Evolutionary conservation across 140 eudicot genomes (phyloP).

Genomic region (Anethum foeniculum): DNA sequence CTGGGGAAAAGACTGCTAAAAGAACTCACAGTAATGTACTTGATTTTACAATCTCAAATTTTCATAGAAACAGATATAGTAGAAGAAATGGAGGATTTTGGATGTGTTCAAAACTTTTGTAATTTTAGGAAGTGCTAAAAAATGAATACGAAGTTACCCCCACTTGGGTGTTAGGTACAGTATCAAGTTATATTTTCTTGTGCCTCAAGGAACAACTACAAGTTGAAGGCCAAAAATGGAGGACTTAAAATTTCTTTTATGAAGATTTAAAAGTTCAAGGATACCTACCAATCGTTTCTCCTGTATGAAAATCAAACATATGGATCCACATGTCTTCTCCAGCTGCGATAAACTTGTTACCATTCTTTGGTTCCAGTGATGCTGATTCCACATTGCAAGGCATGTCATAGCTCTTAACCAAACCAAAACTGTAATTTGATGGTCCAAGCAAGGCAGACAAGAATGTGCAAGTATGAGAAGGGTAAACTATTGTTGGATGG

Average conservation of each 20-base stretch:
- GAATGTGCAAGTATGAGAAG: background rate
- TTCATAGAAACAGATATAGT: background rate
- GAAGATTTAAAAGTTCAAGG: background rate
- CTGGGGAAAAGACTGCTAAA: background rate
- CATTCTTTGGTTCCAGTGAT: constrained; percentile 83
- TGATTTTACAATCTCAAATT: background rate
- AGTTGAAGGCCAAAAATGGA: background rate
- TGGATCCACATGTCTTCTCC: constrained; percentile 99
- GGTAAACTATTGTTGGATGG: background rate
- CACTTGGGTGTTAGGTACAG: background rate
- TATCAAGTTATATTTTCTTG: background rate
- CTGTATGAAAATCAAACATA: constrained; percentile 83
- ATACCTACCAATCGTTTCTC: constrained; percentile 67
- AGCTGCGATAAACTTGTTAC: constrained; percentile 93
- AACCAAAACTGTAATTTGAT: constrained; percentile 60
- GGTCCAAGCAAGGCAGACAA: background rate
- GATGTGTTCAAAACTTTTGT: background rate
- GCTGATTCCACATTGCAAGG: constrained; percentile 95
- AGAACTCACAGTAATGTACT: background rate
- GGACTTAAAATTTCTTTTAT: background rate
- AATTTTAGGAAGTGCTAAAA: background rate
- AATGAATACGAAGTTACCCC: background rate
- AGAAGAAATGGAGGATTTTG: background rate
- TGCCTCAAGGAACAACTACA: background rate
- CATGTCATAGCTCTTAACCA: constrained; percentile 95